Percentiles rank a stretch among this genome's conserved stretches.
These are phyloP conservation scores for Williopsis jadinii DNA, from an alignment of 1,139 yeast genomes.

Conservation along the genomic window DNA sequence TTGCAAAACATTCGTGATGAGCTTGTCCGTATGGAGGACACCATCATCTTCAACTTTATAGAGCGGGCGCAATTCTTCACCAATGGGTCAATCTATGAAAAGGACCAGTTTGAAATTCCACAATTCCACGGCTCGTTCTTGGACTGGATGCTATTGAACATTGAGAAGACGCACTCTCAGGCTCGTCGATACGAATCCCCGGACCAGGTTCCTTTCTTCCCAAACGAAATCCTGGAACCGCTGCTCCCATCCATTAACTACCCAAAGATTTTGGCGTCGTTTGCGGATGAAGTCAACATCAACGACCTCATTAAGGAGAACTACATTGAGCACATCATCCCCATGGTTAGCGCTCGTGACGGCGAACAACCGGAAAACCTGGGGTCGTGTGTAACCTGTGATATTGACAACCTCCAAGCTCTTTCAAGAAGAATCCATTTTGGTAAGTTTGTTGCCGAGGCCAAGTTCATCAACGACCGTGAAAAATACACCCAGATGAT, in stretches of 20 bases:
- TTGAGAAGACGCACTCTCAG: conserved; percentile 76
- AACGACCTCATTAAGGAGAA: conserved; percentile 59
- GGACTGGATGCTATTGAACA: conserved; percentile 76
- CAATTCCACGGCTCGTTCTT: conserved; percentile 74
- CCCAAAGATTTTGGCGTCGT: conserved; percentile 71
- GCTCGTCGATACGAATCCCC: conserved; percentile 91
- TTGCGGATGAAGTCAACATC: conserved; percentile 68
- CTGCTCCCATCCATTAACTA: conserved; percentile 75
- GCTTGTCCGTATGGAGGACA: conserved; percentile 90
- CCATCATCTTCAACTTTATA: conserved; percentile 84
- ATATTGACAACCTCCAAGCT: conserved; percentile 82
- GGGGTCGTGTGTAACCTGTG: conserved; percentile 82
- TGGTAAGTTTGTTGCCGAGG: conserved; percentile 96
- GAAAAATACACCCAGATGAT: conserved; percentile 62
- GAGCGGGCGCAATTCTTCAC: conserved; percentile 86
- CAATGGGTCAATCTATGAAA: conserved; percentile 68
- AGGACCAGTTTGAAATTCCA: conserved; percentile 50
- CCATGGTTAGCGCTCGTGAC: conserved; percentile 54
- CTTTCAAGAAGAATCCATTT: conserved; percentile 92
- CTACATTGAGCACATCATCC: conserved; percentile 68
- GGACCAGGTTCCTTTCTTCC: conserved; percentile 91
- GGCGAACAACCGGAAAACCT: conserved; percentile 83
- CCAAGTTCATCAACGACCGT: conserved; percentile 69
- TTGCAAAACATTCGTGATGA: conserved; percentile 78
- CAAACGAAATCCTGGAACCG: conserved; percentile 54